Conservation (phyloP, 192 early-diverging fungal genomes). For the Entomortierella chlamydospora region DNA sequence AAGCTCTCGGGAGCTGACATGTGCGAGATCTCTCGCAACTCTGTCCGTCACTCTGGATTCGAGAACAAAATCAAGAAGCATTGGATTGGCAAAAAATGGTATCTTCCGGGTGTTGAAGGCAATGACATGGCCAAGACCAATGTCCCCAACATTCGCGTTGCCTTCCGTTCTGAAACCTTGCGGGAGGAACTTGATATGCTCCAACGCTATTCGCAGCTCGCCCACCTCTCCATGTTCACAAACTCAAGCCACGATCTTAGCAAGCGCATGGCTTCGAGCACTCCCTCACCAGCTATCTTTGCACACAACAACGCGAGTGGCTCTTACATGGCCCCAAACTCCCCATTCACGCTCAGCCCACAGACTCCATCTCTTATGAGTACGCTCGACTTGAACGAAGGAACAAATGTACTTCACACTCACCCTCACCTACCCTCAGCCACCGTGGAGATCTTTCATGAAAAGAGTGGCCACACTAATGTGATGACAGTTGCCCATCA, state of each 20-base stretch:
- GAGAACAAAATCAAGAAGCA: slow-evolving; percentile 91
- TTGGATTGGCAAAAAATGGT: slow-evolving; percentile 90
- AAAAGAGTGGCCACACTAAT: slow-evolving; percentile 31
- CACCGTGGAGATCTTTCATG: slow-evolving; percentile 24
- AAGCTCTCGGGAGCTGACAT: slow-evolving; percentile 93
- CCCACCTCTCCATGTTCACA: slow-evolving; percentile 42
- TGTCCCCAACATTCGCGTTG: slow-evolving; percentile 88
- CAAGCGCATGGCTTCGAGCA: slow-evolving; percentile 48
- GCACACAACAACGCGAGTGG: background rate
- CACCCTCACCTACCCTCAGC: slow-evolving; percentile 43
- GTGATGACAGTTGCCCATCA: slow-evolving; percentile 55
- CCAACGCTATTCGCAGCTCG: slow-evolving; percentile 56
- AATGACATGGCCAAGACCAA: slow-evolving; percentile 96
- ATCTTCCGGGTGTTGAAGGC: slow-evolving; percentile 80
- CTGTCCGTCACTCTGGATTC: slow-evolving; percentile 91
- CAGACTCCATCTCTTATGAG: background rate
- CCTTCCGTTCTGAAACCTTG: slow-evolving; percentile 88
- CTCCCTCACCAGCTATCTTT: slow-evolving; percentile 38
- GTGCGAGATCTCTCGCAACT: slow-evolving; percentile 96
- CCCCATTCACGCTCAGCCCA: slow-evolving; percentile 43
- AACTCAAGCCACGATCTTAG: slow-evolving; percentile 28
- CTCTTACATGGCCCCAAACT: slow-evolving; percentile 7
- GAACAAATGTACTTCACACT: slow-evolving; percentile 30
- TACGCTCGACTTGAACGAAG: background rate
- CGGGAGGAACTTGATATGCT: slow-evolving; percentile 80